Percentiles rank a stretch among this genome's conserved stretches.
phyloP scores from a whole-genome alignment of 495 filamentous ascomycete genomes.

The Staphylotrichum longicolle region DNA sequence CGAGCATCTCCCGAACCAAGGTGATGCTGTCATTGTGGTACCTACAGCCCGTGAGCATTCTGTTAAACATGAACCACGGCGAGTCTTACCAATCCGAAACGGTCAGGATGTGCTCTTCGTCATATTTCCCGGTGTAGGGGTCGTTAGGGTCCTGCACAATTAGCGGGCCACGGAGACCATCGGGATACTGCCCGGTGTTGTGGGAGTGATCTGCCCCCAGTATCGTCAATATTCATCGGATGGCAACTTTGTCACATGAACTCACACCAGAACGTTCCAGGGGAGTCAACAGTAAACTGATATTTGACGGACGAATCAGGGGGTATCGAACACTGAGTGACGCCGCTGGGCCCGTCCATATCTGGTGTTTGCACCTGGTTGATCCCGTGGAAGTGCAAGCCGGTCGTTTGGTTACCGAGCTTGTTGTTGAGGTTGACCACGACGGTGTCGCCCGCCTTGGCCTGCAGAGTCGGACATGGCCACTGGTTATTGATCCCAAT shows the following conservation, averaged over 20 bases:
- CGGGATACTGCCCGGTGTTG: constrained; percentile 67
- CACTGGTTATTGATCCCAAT: constrained; percentile 77
- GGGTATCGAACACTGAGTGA: constrained; percentile 67
- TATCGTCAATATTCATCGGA: constrained; percentile 20
- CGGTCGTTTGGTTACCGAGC: constrained; percentile 70
- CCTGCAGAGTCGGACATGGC: constrained; percentile 68
- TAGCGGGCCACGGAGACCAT: constrained; percentile 70
- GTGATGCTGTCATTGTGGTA: constrained; percentile 55
- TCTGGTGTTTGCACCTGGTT: constrained; percentile 64
- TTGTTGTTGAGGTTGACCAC: constrained; percentile 68
- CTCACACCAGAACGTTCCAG: constrained; percentile 79
- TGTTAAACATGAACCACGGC: constrained; percentile 4
- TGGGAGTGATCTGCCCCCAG: constrained; percentile 63
- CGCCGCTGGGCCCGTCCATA: constrained; percentile 73
- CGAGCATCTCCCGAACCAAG: constrained; percentile 55
- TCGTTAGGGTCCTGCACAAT: constrained; percentile 67
- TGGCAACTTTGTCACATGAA: constrained; percentile 35
- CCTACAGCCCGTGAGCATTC: constrained; percentile 40
- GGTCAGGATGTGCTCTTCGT: constrained; percentile 58
- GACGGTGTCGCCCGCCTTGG: constrained; percentile 67
- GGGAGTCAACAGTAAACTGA: constrained; percentile 63
- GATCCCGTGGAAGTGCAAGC: constrained; percentile 79
- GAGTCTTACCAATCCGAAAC: constrained; percentile 62
- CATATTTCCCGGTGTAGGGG: constrained; percentile 62
- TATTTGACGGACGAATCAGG: constrained; percentile 64